Conservation (phyloP, 495 filamentous ascomycete genomes). For the Chaetomium fimeti region DNA sequence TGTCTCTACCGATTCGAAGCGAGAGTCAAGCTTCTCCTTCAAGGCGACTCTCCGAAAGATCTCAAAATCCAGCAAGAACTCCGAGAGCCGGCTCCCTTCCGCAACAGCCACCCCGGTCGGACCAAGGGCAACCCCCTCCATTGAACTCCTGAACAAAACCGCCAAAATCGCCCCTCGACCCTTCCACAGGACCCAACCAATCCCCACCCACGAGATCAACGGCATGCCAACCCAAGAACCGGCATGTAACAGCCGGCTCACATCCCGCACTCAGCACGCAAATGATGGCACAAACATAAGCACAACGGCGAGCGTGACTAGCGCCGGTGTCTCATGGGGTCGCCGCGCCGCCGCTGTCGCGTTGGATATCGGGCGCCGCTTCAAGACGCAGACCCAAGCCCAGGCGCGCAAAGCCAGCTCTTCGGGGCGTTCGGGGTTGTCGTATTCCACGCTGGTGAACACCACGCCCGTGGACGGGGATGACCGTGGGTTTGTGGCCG, state of each 20-base stretch:
- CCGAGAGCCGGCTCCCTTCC: neutral
- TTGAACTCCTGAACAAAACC: no score
- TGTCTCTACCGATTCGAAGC: neutral
- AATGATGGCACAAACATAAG: conserved; percentile 8
- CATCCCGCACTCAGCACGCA: no score
- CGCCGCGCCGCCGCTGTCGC: conserved; percentile 29
- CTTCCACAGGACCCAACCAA: no score
- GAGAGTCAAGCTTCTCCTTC: conserved; percentile 14
- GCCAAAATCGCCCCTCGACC: no score
- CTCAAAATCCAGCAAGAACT: neutral
- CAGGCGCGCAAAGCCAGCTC: no score
- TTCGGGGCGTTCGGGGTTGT: neutral
- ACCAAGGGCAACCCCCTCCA: no score
- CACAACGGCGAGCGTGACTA: no score
- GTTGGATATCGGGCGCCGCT: conserved; percentile 22
- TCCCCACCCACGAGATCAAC: no score
- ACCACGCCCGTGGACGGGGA: neutral
- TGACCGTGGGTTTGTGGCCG: neutral
- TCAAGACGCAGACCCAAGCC: no score
- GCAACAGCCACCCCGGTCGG: no score
- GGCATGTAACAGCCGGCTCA: no score
- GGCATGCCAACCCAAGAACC: neutral
- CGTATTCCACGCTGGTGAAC: neutral
- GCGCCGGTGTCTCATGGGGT: conserved; percentile 23
- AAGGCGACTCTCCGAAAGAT: conserved; percentile 15